Percentiles rank a stretch among this genome's conserved stretches.
phyloP scores from a whole-genome alignment of 2,329 filamentous ascomycete species.

The Zelopaecilomyces penicillatus region DNA sequence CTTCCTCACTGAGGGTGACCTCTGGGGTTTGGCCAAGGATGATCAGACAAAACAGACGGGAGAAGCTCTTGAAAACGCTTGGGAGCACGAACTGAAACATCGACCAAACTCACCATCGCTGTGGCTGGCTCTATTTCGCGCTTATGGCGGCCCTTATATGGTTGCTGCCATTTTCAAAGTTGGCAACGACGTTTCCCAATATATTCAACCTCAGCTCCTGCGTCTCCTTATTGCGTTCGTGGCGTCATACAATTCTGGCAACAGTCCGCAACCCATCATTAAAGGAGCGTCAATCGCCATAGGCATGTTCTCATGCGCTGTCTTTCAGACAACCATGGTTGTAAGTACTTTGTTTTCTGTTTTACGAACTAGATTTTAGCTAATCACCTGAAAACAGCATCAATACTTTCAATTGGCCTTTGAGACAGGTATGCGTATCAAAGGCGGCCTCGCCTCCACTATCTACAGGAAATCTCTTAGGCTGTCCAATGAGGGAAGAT shows the following conservation, averaged over 20 bases:
- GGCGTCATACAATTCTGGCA: conserved; percentile 58
- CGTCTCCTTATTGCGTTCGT: conserved; percentile 79
- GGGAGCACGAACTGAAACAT: conserved; percentile 65
- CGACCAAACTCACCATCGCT: conserved; percentile 55
- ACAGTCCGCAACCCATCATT: conserved; percentile 65
- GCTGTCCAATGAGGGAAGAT: conserved; percentile 85
- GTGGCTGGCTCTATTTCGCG: conserved; percentile 76
- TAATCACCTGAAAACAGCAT: conserved; percentile 40
- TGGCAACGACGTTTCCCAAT: conserved; percentile 78
- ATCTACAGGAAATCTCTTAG: conserved; percentile 90
- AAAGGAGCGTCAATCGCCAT: conserved; percentile 81
- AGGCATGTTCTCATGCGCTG: conserved; percentile 83
- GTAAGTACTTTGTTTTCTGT: conserved; percentile 18
- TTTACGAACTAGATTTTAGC: neutral
- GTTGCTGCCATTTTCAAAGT: conserved; percentile 79
- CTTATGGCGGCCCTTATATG: conserved; percentile 79
- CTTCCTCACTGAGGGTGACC: conserved; percentile 85
- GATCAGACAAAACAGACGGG: conserved; percentile 74
- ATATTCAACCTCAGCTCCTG: conserved; percentile 84
- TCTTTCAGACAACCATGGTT: conserved; percentile 79
- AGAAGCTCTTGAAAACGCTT: conserved; percentile 61
- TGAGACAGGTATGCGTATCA: conserved; percentile 93
- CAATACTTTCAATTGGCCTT: conserved; percentile 97
- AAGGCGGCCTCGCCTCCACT: conserved; percentile 76
- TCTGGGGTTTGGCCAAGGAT: conserved; percentile 79